These are phyloP conservation scores for Trichomonascaceae sp. DNA, from an alignment of 1,139 yeast species.

Conservation along the genomic window DNA sequence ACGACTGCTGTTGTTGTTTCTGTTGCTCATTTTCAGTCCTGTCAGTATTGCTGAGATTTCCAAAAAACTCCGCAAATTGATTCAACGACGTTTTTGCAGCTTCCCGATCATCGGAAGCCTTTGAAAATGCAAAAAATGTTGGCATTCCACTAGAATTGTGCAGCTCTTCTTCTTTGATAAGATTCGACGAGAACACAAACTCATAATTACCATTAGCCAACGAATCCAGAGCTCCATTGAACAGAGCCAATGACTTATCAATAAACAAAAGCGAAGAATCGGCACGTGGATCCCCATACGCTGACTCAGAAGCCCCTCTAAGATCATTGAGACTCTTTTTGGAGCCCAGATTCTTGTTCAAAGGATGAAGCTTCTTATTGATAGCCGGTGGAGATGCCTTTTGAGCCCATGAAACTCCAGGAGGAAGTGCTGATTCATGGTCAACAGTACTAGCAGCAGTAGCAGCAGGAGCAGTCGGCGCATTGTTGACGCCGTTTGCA, in stretches of 20 bases:
- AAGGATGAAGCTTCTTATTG: constrained; percentile 37
- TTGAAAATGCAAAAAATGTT: constrained; percentile 40
- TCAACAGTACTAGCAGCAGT: constrained; percentile 8
- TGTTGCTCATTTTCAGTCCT: neutral
- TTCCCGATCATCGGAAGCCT: constrained; percentile 22
- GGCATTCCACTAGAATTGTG: constrained; percentile 29
- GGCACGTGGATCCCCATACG: constrained; percentile 1
- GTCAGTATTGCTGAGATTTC: constrained; percentile 10
- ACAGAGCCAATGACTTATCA: constrained; percentile 23
- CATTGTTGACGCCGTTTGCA: constrained; percentile 10
- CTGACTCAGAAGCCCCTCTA: constrained; percentile 9
- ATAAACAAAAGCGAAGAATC: constrained; percentile 19
- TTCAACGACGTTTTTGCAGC: constrained; percentile 1
- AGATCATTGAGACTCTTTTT: neutral
- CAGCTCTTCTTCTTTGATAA: constrained; percentile 30
- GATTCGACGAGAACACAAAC: constrained; percentile 32
- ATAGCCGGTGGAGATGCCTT: constrained; percentile 25
- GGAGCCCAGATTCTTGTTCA: constrained; percentile 33
- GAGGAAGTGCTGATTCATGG: constrained; percentile 30
- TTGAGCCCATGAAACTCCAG: constrained; percentile 39
- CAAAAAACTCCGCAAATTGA: constrained; percentile 13
- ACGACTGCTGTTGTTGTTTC: neutral
- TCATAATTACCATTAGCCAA: constrained; percentile 32
- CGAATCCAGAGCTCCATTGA: constrained; percentile 30
- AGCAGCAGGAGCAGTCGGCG: neutral